Conservation (phyloP, 805 yeast genomes). For the Komagataella kurtzmanii region DNA sequence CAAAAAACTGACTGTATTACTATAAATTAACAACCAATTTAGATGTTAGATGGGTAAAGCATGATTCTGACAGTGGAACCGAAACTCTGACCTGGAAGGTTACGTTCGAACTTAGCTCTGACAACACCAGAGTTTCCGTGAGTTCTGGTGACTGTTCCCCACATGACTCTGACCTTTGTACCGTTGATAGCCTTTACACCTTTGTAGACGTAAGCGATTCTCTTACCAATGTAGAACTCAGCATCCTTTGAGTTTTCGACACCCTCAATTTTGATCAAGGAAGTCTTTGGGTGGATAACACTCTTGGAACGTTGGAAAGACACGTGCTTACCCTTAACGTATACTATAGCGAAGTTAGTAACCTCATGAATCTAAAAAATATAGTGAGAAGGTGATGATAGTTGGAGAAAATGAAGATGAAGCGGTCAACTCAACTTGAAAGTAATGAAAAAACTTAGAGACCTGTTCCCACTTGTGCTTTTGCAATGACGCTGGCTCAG, state of each 20-base stretch:
- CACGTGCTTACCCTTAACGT: slow-evolving; percentile 99
- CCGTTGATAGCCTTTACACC: slow-evolving; percentile 97
- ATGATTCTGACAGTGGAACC: slow-evolving; percentile 99
- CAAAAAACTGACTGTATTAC: not conserved
- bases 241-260: slow-evolving; percentile 88
- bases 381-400: slow-evolving; percentile 8
- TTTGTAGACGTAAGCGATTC: slow-evolving; percentile 98
- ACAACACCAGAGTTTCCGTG: slow-evolving; percentile 98
- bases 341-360: slow-evolving; percentile 37
- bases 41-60: slow-evolving; percentile 99
- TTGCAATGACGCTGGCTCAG: not conserved
- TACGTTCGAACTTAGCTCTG: slow-evolving; percentile 97
- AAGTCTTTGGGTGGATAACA: slow-evolving; percentile 95
- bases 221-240: slow-evolving; percentile 98
- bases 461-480: not conserved
- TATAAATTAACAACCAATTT: slow-evolving; percentile 19
- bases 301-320: slow-evolving; percentile 99
- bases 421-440: not conserved
- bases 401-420: not conserved
- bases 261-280: slow-evolving; percentile 95
- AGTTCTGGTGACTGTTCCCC: slow-evolving; percentile 98
- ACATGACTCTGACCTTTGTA: slow-evolving; percentile 97
- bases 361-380: slow-evolving; percentile 1
- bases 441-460: not conserved
- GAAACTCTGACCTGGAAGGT: slow-evolving; percentile 98